Base-by-base conservation (phyloP, 1,139 yeast genomes). In the Petasospora fabianii region DNA sequence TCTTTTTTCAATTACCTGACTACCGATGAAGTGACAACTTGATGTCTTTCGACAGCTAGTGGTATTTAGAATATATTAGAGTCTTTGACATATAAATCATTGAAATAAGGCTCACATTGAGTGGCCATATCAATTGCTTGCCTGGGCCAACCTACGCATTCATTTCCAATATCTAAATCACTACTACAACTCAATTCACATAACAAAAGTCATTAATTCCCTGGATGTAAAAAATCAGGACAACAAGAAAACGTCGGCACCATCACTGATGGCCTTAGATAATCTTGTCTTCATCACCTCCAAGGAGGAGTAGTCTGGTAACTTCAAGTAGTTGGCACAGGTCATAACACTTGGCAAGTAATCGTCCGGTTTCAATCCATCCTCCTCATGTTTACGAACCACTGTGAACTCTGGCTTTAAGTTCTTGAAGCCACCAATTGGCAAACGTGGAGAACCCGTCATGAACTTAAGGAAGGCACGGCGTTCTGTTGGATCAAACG, bases 261-360 rank as follows among this genome's bases (percentile, higher is more conserved):
- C 98, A 53, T 90, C 97, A 18, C 68, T 68, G 53, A 88, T 77
- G 0, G 98, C 97, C 44, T 77, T 83, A 18, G 65, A 45, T 11
- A 92, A 61, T 42, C 82, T 70, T 29, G 68, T 57, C 42, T 61
- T 67, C 80, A 92, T 72, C 2, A 85, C 62, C 22, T 69, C 78
- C 46, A 70, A 71, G 21, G 75, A 66, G 2, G 87, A 73, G 57
- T 92, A 92, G 46, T 83, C 77, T 3, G 98, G 98, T 21, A 92
- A 65, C 60, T 92, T 92, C 49, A 92, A 71, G 57, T 92, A 92
- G 59, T 92, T 92, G 6, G 95, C 97, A 67, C 98, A 92, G 0
- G 98, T 92, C 98, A 92, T 92, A 4, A 92, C 98, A 64, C 96
- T 87, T 2, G 98, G 98, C 43, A 92, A 68, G 54, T 84, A 88